Conservation (phyloP, 768 basidiomycete species). For the Tephrocybe sp. region DNA sequence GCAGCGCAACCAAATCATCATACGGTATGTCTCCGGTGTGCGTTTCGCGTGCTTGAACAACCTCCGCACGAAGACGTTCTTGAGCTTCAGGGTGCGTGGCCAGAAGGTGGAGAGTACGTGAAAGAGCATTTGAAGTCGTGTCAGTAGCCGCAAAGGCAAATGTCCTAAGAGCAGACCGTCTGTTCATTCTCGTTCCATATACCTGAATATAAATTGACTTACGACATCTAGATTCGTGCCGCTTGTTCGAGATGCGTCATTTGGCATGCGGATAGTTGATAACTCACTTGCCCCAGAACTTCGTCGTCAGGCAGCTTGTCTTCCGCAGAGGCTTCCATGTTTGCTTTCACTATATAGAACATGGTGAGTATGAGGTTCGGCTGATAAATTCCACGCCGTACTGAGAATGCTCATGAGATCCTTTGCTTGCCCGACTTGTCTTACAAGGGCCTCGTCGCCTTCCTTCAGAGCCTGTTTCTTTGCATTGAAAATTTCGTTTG, state of each 20-base stretch:
- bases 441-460: constrained; percentile 14
- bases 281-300: constrained; percentile 25
- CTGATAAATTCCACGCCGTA: neutral
- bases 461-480: constrained; percentile 17
- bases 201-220: neutral
- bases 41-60: constrained; percentile 24
- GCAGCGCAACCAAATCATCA: constrained; percentile 20
- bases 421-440: constrained; percentile 10
- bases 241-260: too few relatives aligned
- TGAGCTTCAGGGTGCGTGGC: constrained; percentile 18
- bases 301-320: constrained; percentile 24
- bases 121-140: constrained; percentile 32
- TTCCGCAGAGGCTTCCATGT: constrained; percentile 11
- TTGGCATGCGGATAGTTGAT: neutral
- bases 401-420: constrained; percentile 21
- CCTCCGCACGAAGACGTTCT: constrained; percentile 37
- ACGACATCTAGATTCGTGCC: constrained; percentile 22
- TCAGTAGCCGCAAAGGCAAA: constrained; percentile 33
- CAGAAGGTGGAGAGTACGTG: constrained; percentile 26
- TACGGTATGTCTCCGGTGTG: constrained; percentile 17
- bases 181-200: neutral
- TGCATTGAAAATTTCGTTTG: constrained; percentile 12
- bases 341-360: constrained; percentile 12
- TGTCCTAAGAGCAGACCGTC: constrained; percentile 13
- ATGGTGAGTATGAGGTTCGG: neutral